Conservation (phyloP, 2,329 filamentous ascomycete genomes). For the Metarhizium rileyi region DNA sequence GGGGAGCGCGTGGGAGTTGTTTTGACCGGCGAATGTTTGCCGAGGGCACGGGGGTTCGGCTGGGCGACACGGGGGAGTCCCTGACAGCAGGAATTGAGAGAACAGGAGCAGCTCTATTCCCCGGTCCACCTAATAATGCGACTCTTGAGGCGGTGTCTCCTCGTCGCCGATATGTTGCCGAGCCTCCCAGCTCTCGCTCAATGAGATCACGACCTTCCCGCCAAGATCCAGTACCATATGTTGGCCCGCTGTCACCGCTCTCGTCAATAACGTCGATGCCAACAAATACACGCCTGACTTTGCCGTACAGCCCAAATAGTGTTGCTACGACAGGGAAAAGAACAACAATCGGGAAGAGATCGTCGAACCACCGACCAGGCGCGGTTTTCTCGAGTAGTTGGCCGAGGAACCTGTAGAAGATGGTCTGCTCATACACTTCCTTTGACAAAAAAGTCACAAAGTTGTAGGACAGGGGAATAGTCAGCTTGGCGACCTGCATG, state of each 20-base stretch:
- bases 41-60: constrained; percentile 32
- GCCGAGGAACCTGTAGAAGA: constrained; percentile 83
- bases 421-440: constrained; percentile 63
- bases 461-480: constrained; percentile 89
- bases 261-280: constrained; percentile 66
- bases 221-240: constrained; percentile 76
- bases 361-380: constrained; percentile 74
- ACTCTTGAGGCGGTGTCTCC: constrained; percentile 31
- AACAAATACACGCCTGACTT: constrained; percentile 70
- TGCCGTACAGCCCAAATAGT: constrained; percentile 81
- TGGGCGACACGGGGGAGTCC: constrained; percentile 23
- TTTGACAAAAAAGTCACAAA: constrained; percentile 82
- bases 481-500: constrained; percentile 83
- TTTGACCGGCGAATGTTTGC: constrained; percentile 19
- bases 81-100: constrained; percentile 36
- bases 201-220: constrained; percentile 86
- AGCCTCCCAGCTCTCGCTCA: constrained; percentile 69
- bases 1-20: constrained; percentile 10
- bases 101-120: constrained; percentile 32
- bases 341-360: constrained; percentile 80
- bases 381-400: constrained; percentile 73
- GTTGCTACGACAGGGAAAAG: constrained; percentile 78
- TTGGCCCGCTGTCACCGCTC: constrained; percentile 51
- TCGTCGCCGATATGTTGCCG: constrained; percentile 41
- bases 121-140: constrained; percentile 14